Base-by-base conservation (phyloP, 768 basidiomycete species). In the Crassisporium funariophilum region DNA sequence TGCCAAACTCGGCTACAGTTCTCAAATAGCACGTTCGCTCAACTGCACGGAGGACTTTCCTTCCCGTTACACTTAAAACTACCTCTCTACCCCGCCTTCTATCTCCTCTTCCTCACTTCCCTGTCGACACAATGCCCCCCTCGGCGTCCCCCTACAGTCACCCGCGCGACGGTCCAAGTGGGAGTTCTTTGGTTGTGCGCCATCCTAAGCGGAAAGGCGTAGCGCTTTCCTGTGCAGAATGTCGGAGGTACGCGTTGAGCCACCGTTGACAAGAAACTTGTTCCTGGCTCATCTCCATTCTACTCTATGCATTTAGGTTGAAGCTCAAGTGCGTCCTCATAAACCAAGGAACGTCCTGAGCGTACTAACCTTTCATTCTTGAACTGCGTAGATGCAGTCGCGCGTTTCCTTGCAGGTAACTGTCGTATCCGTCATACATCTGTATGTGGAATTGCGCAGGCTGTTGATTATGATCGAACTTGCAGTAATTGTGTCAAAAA, bases 181-280 rank as follows among this genome's bases (percentile, higher is more conserved):
- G 46, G 45, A 57, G 68, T 45, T 60, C 64, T 37, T 64, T 72
- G 23, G 68, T 69, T 20, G 62, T 63, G 35, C 65, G 68, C 27
- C 67, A 70, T 60, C 47, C 55, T 43, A 82, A 77, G 69, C 81
- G 75, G 60, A 76, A 72, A 52, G 79, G 76, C 20, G 72, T 76
- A 10, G 76, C 81, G 17, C 67, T 83, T 9, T 82, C 81, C 1
- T 86, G 84, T 64, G 82, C 83, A 5, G 84, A 86, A 64, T 86
- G 84, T 68, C 73, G 84, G 58, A 77, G 84, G 83, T 83, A 46
- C 45, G 65, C 46, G 38, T 43, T 19, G 27, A 21, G 37, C 19
- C 46, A 29, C 54, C 37, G 44, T 55, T 45, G 29, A 48, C 43
- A 12, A 31, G 31, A 40, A 35, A 55, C 38, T 48, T 52, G 24